A percentile compares a stretch with the other conserved stretches of the same genome.
These are phyloP conservation scores for Cladosporium velox DNA, from an alignment of 2,329 filamentous ascomycete genomes.

Conservation along the genomic window DNA sequence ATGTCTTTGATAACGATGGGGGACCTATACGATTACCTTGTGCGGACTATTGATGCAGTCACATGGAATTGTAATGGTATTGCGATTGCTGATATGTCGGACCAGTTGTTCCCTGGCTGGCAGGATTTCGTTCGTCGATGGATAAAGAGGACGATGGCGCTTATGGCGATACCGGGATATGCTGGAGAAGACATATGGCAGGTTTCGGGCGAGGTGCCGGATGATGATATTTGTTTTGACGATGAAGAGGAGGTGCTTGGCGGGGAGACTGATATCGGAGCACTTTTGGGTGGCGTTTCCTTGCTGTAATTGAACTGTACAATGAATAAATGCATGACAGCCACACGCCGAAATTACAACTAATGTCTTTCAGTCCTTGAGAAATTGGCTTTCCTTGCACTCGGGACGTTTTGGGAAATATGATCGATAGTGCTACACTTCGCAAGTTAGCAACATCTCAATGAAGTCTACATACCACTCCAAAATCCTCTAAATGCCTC, in stretches of 20 bases:
- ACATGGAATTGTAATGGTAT: neutral
- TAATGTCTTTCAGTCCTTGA: too few species aligned
- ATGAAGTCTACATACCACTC: too few species aligned
- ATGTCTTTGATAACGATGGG: neutral
- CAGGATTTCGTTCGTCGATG: neutral
- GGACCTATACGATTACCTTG: neutral
- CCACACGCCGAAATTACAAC: too few species aligned
- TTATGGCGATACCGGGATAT: neutral
- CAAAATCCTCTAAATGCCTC: too few species aligned
- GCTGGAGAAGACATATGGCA: slow-evolving; percentile 8
- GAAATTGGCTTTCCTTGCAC: too few species aligned
- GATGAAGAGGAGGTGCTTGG: neutral
- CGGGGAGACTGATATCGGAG: neutral
- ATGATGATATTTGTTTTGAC: neutral
- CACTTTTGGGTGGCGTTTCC: neutral
- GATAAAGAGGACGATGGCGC: neutral
- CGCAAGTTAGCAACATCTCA: too few species aligned
- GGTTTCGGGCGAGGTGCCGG: neutral
- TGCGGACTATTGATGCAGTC: neutral
- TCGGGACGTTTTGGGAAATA: too few species aligned
- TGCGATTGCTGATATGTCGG: neutral
- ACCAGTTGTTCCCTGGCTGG: slow-evolving; percentile 6
- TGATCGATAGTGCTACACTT: too few species aligned
- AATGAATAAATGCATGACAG: neutral
- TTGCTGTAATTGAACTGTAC: neutral